Percentiles rank a stretch among this genome's conserved stretches.
phyloP scores from a whole-genome alignment of 164 flowering plant species.

The Liquidambar formosana region DNA sequence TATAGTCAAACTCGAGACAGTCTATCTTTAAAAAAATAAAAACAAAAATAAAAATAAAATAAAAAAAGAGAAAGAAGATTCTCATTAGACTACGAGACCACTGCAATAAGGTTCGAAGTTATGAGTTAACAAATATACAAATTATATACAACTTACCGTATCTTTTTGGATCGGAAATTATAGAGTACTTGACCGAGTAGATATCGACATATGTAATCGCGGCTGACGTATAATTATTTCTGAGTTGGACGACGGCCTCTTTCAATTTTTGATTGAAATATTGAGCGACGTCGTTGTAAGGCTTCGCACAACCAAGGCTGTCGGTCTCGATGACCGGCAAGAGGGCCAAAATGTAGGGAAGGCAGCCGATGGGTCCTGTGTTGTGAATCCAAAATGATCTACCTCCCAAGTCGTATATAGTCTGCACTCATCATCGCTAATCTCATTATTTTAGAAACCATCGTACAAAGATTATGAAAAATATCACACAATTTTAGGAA shows the following conservation, averaged over 20 bases:
- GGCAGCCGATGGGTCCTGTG: slow-evolving; percentile 57
- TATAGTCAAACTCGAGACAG: too few relatives aligned
- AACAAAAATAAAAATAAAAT: too few relatives aligned
- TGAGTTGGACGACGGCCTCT: slow-evolving; percentile 30
- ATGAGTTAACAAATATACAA: too few relatives aligned
- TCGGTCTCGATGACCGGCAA: slow-evolving; percentile 23
- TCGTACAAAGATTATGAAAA: too few relatives aligned
- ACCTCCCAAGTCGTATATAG: slow-evolving; percentile 31
- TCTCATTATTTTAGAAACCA: neutral
- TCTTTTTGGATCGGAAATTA: slow-evolving; percentile 20
- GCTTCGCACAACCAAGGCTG: slow-evolving; percentile 33
- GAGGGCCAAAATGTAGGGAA: slow-evolving; percentile 26
- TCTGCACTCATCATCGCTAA: slow-evolving; percentile 15
- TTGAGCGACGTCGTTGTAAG: slow-evolving; percentile 37
- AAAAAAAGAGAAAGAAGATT: too few relatives aligned
- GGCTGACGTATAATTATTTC: slow-evolving; percentile 33
- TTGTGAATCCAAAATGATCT: slow-evolving; percentile 54
- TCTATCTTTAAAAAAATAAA: too few relatives aligned
- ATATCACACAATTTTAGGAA: too few relatives aligned
- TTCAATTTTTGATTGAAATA: slow-evolving; percentile 36
- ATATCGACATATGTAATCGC: slow-evolving; percentile 43
- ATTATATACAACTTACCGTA: slow-evolving; percentile 25
- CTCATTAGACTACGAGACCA: too few relatives aligned
- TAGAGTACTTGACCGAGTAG: slow-evolving; percentile 37
- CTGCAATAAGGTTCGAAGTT: too few relatives aligned